Evolutionary conservation across 441 rosid genomes (phyloP), one percentile per base, ranked within the genome.

Genomic region (Erodium trifolium): DNA sequence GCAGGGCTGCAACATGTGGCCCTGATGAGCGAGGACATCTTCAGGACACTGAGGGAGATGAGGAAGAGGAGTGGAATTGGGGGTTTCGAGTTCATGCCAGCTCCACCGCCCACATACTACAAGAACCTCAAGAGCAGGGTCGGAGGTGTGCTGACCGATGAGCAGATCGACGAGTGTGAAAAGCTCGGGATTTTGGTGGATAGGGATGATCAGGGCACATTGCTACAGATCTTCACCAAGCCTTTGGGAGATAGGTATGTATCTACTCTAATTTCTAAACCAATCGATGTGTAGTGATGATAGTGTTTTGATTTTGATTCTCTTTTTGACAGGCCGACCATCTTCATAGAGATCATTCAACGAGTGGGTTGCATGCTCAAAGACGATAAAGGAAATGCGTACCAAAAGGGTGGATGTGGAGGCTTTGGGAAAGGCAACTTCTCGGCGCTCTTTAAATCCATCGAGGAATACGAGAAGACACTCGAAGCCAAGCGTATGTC

Each of bases 391-490:
- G 98, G 97, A 51, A 88, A 82, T 73, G 78, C 53, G 19, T 86
- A 87, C 75, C 97, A 91, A 78, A 93, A 86, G 75, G 95, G 99
- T 13, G 99, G 95, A 51, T 91, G 97, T 19, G 99, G 99, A 39
- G 99, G 97, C 1, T 93, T 93, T 45, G 99, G 95, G 12, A 93
- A 93, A 77, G 99, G 97, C 37, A 93, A 93, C 79, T 93, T 93
- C 75, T 87, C 96, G 1, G 96, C 87, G 87, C 94, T 93, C 68
- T 93, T 91, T 78, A 93, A 85, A 81, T 91, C 97, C 66, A 91
- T 91, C n/a, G 99, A 93, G 76, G 99, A 91, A 45, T 93, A 87
- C 3, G 97, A 89, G 86, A 91, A 91, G 82, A 83, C 92, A 0
- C 86, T 89, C 2, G 99, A 86, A 82, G 80, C 85, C 47, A 87